Percentiles rank a stretch among this genome's conserved stretches.
phyloP scores from a whole-genome alignment of 805 yeast species.

The Yamadazyma endophytica region DNA sequence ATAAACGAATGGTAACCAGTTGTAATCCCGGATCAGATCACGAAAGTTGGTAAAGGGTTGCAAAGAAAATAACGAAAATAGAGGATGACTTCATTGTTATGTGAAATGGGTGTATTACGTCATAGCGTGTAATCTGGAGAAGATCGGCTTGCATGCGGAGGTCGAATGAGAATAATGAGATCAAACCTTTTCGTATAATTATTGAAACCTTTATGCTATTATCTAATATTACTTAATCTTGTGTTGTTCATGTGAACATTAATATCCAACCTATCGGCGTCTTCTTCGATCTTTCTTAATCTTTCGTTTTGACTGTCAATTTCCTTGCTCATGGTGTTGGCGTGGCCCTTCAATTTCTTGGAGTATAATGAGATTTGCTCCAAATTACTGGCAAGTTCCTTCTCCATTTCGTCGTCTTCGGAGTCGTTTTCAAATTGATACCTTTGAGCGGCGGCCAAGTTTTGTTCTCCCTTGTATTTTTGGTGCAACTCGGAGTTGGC shows the following conservation, averaged over 20 bases:
- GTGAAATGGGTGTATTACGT: background rate
- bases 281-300: constrained; percentile 71
- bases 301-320: constrained; percentile 74
- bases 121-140: too few species aligned
- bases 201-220: too few species aligned
- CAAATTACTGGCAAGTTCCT: constrained; percentile 78
- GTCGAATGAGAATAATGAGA: too few species aligned
- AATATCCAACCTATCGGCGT: constrained; percentile 80
- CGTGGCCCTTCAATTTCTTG: constrained; percentile 66
- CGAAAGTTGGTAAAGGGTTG: too few species aligned
- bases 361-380: constrained; percentile 72
- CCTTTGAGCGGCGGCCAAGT: constrained; percentile 55
- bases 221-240: constrained; percentile 54
- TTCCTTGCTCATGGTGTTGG: constrained; percentile 70
- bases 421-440: constrained; percentile 86
- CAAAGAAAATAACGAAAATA: too few species aligned
- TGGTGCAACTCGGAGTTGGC: constrained; percentile 32
- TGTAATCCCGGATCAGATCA: too few species aligned
- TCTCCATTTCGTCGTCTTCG: constrained; percentile 91
- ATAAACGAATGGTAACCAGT: too few species aligned
- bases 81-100: too few species aligned
- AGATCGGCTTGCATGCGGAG: too few species aligned
- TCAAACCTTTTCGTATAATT: too few species aligned
- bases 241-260: constrained; percentile 75
- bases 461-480: constrained; percentile 50